Percentiles rank a stretch among this genome's conserved stretches.
phyloP scores from a whole-genome alignment of 352 stramenopile species.

The Phytophthora pinifolia region DNA sequence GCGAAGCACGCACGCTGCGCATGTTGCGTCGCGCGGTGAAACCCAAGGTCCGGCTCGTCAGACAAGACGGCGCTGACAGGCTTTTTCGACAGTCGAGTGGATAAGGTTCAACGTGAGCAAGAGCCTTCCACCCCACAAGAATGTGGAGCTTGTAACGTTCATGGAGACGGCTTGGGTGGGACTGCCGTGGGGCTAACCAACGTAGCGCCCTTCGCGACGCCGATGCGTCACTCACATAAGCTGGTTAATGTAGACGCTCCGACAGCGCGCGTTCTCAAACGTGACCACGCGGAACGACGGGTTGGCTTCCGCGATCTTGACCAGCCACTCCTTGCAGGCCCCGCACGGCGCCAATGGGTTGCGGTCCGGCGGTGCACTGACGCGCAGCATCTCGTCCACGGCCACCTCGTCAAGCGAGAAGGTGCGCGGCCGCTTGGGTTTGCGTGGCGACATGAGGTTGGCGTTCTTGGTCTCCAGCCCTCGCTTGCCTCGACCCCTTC shows the following conservation, averaged over 20 bases:
- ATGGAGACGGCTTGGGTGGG: background rate
- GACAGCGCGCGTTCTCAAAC: conserved; percentile 94
- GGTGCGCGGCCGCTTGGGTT: conserved; percentile 85
- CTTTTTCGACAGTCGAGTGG: background rate
- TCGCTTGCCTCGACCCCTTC: conserved; percentile 26
- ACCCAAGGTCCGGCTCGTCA: background rate
- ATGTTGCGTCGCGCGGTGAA: conserved; percentile 21
- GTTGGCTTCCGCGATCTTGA: conserved; percentile 99
- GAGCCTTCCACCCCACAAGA: no score
- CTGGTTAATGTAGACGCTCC: conserved; percentile 91
- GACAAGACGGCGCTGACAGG: background rate
- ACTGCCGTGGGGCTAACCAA: background rate
- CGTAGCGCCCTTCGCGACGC: background rate
- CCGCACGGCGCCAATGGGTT: conserved; percentile 98
- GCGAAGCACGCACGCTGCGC: conserved; percentile 24
- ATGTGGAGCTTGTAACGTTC: background rate
- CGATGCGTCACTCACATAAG: conserved; percentile 57
- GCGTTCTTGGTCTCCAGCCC: conserved; percentile 26
- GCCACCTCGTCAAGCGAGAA: conserved; percentile 77
- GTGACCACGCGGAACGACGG: conserved; percentile 97
- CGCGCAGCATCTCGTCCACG: conserved; percentile 43
- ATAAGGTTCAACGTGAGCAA: no score
- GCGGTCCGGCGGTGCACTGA: conserved; percentile 62
- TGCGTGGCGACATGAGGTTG: conserved; percentile 42
- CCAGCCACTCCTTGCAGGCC: conserved; percentile 98